Evolutionary conservation across 108 stramenopile genomes (phyloP).

Genomic region (Nannochloropsis gaditana): DNA sequence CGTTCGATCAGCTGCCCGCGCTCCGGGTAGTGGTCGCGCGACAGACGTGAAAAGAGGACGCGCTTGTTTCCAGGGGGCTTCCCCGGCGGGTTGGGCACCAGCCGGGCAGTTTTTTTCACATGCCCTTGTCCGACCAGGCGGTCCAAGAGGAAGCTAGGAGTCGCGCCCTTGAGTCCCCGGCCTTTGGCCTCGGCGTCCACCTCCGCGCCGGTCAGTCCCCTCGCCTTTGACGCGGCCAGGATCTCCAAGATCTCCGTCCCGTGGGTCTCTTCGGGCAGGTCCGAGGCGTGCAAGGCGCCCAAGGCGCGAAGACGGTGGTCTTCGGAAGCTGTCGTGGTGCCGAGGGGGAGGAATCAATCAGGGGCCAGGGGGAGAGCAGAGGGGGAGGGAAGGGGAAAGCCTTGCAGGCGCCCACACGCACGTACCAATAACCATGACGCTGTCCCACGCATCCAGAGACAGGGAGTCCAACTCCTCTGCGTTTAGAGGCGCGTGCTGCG

Average conservation of each 20-base stretch:
- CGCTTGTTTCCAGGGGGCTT: not conserved
- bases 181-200: not conserved
- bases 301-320: not conserved
- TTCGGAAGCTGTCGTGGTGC: not conserved
- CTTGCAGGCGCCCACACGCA: too few species aligned
- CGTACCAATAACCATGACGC: not conserved
- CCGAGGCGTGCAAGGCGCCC: not conserved
- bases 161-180: not conserved
- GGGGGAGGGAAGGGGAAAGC: too few species aligned
- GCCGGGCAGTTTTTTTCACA: not conserved
- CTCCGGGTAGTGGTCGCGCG: not conserved
- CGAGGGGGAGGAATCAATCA: not conserved
- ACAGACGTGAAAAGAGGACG: not conserved
- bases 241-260: not conserved
- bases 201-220: not conserved
- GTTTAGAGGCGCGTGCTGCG: not conserved
- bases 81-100: not conserved
- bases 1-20: not conserved
- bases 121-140: not conserved
- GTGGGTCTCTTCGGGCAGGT: not conserved
- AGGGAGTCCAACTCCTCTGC: not conserved
- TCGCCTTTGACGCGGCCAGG: not conserved
- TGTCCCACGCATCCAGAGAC: not conserved
- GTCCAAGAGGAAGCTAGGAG: not conserved
- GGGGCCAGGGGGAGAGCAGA: too few species aligned